Evolutionary conservation across 148 eudicot species (phyloP).

Genomic region (Agrostemma githago): DNA sequence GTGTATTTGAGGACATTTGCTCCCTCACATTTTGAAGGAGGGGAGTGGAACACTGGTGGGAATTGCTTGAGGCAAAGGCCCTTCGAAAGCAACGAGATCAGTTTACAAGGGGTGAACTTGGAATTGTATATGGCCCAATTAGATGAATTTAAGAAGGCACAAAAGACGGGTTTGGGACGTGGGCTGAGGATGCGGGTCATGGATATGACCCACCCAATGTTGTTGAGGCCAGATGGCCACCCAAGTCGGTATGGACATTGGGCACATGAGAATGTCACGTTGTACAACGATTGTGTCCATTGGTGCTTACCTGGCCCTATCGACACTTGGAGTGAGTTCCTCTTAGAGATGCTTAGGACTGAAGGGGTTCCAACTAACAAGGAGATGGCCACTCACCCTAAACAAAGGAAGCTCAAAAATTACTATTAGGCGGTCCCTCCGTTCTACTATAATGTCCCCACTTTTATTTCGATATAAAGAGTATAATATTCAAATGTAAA

Average conservation of each 20-base stretch:
- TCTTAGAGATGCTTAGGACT: constrained; percentile 42
- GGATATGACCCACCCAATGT: constrained; percentile 38
- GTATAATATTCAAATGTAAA: no score
- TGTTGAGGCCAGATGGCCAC: constrained; percentile 55
- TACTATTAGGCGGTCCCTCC: no score
- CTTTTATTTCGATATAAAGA: no score
- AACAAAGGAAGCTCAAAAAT: constrained; percentile 7
- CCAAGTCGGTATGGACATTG: constrained; percentile 52
- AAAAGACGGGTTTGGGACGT: constrained; percentile 30
- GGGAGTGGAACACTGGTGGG: constrained; percentile 58
- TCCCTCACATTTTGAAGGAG: constrained; percentile 62
- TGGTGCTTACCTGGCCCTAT: constrained; percentile 64
- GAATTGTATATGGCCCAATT: constrained; percentile 46
- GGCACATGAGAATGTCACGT: constrained; percentile 32
- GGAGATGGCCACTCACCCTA: constrained; percentile 14
- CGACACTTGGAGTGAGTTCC: constrained; percentile 47
- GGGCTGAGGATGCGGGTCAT: constrained; percentile 31
- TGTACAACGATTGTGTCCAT: constrained; percentile 18
- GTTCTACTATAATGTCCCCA: no score
- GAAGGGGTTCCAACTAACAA: constrained; percentile 21
- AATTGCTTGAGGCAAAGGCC: constrained; percentile 50
- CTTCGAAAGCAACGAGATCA: constrained; percentile 37
- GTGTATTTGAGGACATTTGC: constrained; percentile 48
- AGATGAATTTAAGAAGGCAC: constrained; percentile 39
- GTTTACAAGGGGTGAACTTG: constrained; percentile 33